Percentiles rank a stretch among this genome's conserved stretches.
These are phyloP conservation scores for Sicyos baderoa DNA, from an alignment of 306 rosid genomes.

Conservation along the genomic window DNA sequence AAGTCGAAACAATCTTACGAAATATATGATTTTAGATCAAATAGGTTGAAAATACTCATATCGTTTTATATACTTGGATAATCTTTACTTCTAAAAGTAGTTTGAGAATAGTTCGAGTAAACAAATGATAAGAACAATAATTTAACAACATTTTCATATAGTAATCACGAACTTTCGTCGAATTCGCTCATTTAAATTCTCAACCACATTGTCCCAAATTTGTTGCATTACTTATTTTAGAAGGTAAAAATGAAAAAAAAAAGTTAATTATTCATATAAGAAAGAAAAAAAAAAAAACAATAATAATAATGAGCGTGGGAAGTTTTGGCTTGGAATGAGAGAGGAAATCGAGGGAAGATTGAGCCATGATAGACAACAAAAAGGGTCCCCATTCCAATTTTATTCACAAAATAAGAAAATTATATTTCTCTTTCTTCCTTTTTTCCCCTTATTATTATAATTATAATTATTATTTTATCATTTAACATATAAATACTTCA, in stretches of 20 bases:
- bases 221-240: background rate
- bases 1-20: too few species aligned
- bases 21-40: too few species aligned
- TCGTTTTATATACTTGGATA: too few species aligned
- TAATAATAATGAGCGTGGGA: slow-evolving; percentile 4
- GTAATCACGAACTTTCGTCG: too few species aligned
- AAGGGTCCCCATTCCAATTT: slow-evolving; percentile 10
- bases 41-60: too few species aligned
- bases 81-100: too few species aligned
- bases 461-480: background rate
- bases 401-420: too few species aligned
- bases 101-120: too few species aligned
- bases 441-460: background rate
- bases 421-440: background rate
- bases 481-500: slow-evolving; percentile 19
- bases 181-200: too few species aligned
- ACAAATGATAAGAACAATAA: too few species aligned
- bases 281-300: background rate
- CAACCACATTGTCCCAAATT: too few species aligned
- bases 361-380: slow-evolving; percentile 37
- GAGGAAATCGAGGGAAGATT: slow-evolving; percentile 60
- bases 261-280: background rate
- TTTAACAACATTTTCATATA: too few species aligned
- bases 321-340: slow-evolving; percentile 44
- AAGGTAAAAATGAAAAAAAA: background rate